Conservation (phyloP, 1,139 yeast genomes). For the Arxiozyma slooffiae region DNA sequence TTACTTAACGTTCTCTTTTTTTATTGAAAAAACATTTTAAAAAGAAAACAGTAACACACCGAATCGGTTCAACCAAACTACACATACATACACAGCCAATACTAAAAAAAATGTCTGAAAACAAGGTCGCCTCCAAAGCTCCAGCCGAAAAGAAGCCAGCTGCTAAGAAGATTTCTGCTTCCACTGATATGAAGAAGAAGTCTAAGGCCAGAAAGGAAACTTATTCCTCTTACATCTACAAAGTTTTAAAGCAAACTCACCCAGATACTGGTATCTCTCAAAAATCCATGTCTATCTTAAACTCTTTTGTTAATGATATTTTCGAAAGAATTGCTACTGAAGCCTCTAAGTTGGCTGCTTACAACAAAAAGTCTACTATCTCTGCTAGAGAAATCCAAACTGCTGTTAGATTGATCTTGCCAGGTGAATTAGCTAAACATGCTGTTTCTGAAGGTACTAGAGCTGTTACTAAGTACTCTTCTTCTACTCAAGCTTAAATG, state of each 20-base stretch:
- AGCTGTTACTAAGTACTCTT: constrained; percentile 98
- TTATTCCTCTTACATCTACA: constrained; percentile 96
- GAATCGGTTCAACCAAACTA: neutral
- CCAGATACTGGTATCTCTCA: constrained; percentile 99
- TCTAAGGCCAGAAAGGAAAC: constrained; percentile 97
- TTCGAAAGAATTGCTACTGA: constrained; percentile 94
- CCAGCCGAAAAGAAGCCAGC: constrained; percentile 97
- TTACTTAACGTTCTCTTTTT: neutral
- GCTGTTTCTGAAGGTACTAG: constrained; percentile 99
- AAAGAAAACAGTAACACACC: constrained; percentile 1
- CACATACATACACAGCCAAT: constrained; percentile 4
- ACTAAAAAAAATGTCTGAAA: constrained; percentile 67
- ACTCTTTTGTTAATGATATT: constrained; percentile 95
- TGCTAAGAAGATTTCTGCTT: constrained; percentile 83
- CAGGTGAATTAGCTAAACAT: constrained; percentile 99
- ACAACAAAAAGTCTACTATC: constrained; percentile 98
- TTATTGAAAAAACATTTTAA: neutral
- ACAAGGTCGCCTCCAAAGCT: constrained; percentile 98
- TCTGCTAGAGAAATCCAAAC: constrained; percentile 99
- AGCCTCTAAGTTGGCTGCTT: constrained; percentile 98
- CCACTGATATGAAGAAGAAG: constrained; percentile 82
- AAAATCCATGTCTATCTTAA: constrained; percentile 98
- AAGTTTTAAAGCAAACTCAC: constrained; percentile 96
- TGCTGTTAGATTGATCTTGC: constrained; percentile 96
- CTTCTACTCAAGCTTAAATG: constrained; percentile 46